Conservation (phyloP, 768 basidiomycete genomes). For the Boletus tomentosulus region DNA sequence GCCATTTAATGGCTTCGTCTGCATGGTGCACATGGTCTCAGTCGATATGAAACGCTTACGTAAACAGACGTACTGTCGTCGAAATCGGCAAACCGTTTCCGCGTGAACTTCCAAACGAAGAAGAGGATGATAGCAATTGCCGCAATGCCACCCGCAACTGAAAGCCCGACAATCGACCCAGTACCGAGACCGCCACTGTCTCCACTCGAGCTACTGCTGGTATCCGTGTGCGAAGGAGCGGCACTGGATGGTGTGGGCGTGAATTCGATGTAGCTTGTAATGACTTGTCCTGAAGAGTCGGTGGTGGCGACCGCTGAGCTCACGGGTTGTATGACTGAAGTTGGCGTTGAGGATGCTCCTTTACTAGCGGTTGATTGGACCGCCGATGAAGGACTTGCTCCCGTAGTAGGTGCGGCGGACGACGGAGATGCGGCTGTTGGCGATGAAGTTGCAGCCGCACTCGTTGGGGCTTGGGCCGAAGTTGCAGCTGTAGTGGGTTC, state of each 20-base stretch:
- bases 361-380: not conserved
- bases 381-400: slow-evolving; percentile 1
- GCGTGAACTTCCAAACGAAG: slow-evolving; percentile 82
- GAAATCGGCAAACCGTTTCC: slow-evolving; percentile 71
- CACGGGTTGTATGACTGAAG: not conserved
- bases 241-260: slow-evolving; percentile 20
- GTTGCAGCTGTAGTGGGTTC: not conserved
- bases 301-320: slow-evolving; percentile 13
- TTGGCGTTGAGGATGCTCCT: not conserved
- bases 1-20: slow-evolving; percentile 91
- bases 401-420: slow-evolving; percentile 3
- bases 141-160: slow-evolving; percentile 77
- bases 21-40: not conserved
- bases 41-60: slow-evolving; percentile 6
- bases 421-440: slow-evolving; percentile 7
- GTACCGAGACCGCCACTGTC: slow-evolving; percentile 44
- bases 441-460: not conserved
- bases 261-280: slow-evolving; percentile 22
- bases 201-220: slow-evolving; percentile 8
- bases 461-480: slow-evolving; percentile 3
- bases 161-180: slow-evolving; percentile 75
- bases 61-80: slow-evolving; percentile 64
- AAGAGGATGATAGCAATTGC: slow-evolving; percentile 67
- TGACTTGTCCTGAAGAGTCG: slow-evolving; percentile 24
- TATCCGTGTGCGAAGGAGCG: slow-evolving; percentile 21